Base-by-base conservation (phyloP, 129 eudicot genomes). In the Flaveria linearis region DNA sequence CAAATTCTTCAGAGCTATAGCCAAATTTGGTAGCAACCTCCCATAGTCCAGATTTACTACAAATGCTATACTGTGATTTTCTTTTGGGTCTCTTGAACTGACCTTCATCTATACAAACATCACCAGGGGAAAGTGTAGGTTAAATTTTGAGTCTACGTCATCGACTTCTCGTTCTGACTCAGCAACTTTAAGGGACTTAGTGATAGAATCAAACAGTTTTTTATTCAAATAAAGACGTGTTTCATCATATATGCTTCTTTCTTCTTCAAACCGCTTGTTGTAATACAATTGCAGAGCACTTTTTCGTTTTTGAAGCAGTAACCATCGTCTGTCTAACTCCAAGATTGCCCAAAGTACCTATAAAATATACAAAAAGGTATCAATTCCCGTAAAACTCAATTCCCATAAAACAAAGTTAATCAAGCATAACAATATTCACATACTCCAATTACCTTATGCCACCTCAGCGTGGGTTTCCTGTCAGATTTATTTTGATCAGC, bases 131-230 rank as follows among this genome's bases (percentile, higher is more conserved):
- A 95, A 95, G 49, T 95, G 99, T 70, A 95, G 82, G 75, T 95
- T 89, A 60, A 95, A 95, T 81, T 95, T 95, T 9, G 81, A 83
- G 83, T 95, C 99, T 16, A 95, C 96, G 67, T 95, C 99, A 76
- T 95, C 99, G 20, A 95, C 92, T 75, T 95, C 99, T 72, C 88
- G 83, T 85, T 95, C 99, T 9, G 97, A 91, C 79, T 89, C 99
- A 33, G 97, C 94, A 41, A 80, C 87, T 82, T 84, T 82, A 39
- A 95, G 90, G 3, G 97, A 88, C 73, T 82, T 82, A 1, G 85
- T 83, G 69, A 91, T 82, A 20, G 99, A 91, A 49, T 87, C 92
- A 43, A 86, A 95, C 36, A 89, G 87, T 36, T 89, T 87, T 66
- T 68, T 56, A 78, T 86, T 91, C 81, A 95, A 77, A 67, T 70